Evolutionary conservation across 1,139 yeast species (phyloP), one percentile per base, ranked within the genome.

Genomic region (Candida sojae): DNA sequence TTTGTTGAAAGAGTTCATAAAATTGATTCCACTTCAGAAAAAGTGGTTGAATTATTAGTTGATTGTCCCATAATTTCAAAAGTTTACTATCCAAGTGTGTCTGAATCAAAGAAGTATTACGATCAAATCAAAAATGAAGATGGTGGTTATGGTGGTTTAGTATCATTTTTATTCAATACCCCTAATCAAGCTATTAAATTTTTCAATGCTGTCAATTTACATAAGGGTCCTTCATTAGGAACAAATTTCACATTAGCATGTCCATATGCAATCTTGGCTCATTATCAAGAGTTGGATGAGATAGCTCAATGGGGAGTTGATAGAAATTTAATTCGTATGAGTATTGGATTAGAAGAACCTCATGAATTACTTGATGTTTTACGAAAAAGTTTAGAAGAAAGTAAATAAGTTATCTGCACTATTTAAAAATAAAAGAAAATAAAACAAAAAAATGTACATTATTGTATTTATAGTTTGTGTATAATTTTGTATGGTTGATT

Each of bases 181-280:
- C 83, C 87, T 8, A 70, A 73, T 10, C 83, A 82, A 56, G 96
- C 97, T 0, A 76, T 77, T 40, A 73, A 71, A 29, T 93, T 93
- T 63, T 93, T 87, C 70, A 88, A 93, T 65, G 75, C 83, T 3
- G 79, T 88, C 43, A 75, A 80, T 44, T 71, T 92, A 49, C 89
- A 93, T 53, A 93, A 93, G 66, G 98, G 98, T 2, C 98, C 98
- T 4, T 88, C 96, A 13, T 76, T 93, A 57, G 98, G 98, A 5
- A 91, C 98, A 0, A 93, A 90, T 66, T 90, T 91, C 70, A 90
- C 98, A 0, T 74, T 92, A 58, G 92, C 90, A 4, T 90, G 96
- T 61, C 98, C 98, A 7, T 93, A 93, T 66, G 81, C 97, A 3
- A 80, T 93, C 43, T 75, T 93, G 52, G 97, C 97, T 0, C 97